Percentiles rank a stretch among this genome's conserved stretches.
phyloP scores from a whole-genome alignment of 164 flowering plant species.

The Annona squamosa region DNA sequence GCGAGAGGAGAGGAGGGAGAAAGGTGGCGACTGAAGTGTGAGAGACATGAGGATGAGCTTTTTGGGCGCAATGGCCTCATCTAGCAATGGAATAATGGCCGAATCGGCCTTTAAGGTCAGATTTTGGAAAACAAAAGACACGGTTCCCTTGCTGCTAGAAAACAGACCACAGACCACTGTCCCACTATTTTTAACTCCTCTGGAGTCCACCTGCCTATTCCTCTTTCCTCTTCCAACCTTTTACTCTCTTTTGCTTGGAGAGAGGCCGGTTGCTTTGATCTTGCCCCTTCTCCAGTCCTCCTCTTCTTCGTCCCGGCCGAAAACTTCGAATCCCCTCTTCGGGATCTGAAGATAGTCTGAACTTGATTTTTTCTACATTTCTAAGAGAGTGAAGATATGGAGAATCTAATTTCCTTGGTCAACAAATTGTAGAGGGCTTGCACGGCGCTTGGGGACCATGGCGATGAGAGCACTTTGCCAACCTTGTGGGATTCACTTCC shows the following conservation, averaged over 20 bases:
- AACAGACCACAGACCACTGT: too few relatives aligned
- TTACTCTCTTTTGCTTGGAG: not conserved
- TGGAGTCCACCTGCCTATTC: not conserved
- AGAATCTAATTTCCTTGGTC: constrained; percentile 67
- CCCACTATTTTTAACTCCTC: not conserved
- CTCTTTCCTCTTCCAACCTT: not conserved
- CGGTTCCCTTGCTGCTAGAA: not conserved
- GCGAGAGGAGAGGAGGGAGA: too few relatives aligned
- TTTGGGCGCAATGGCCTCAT: too few relatives aligned
- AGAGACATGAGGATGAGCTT: too few relatives aligned
- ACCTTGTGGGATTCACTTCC: constrained; percentile 96
- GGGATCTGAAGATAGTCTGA: not conserved
- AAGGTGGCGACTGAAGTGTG: too few relatives aligned
- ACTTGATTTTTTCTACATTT: too few relatives aligned
- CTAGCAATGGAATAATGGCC: too few relatives aligned
- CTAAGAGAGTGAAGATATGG: constrained; percentile 32
- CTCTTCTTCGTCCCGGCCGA: not conserved
- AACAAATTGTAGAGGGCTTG: constrained; percentile 91
- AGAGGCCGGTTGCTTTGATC: constrained; percentile 7
- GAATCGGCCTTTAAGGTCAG: too few relatives aligned
- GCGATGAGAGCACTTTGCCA: constrained; percentile 78
- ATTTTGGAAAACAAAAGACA: not conserved
- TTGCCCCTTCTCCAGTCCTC: not conserved
- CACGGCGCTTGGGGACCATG: constrained; percentile 87
- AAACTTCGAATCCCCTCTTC: too few relatives aligned